A percentile compares a stretch with the other conserved stretches of the same genome.
Evolutionary conservation across 2,329 filamentous ascomycete species (phyloP).

Genomic region (Alternaria solani): DNA sequence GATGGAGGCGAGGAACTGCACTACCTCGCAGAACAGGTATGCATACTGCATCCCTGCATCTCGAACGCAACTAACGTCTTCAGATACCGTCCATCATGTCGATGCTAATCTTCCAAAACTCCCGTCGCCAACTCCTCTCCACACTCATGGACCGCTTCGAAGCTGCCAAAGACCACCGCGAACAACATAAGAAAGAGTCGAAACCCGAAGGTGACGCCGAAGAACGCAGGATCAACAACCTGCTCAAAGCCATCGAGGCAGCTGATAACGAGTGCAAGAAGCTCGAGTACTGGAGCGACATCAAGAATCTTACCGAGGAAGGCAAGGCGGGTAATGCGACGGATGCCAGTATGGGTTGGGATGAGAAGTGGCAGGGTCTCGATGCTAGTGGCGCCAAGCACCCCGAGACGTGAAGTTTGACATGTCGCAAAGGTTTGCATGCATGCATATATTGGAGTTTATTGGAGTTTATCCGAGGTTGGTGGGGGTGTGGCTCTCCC

Average conservation of each 20-base stretch:
- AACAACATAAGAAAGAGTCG: slow-evolving; percentile 54
- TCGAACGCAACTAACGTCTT: slow-evolving; percentile 20
- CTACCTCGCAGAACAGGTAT: slow-evolving; percentile 71
- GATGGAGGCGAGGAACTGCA: slow-evolving; percentile 75
- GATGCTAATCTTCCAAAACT: slow-evolving; percentile 88
- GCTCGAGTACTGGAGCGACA: slow-evolving; percentile 87
- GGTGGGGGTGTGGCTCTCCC: slow-evolving; percentile 3
- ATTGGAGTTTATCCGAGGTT: not conserved
- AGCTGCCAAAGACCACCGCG: slow-evolving; percentile 59
- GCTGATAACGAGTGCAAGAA: slow-evolving; percentile 82
- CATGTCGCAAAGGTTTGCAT: not conserved
- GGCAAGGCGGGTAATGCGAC: slow-evolving; percentile 47
- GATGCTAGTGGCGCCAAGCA: slow-evolving; percentile 48
- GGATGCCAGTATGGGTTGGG: slow-evolving; percentile 46
- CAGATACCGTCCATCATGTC: slow-evolving; percentile 59
- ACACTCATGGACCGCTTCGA: slow-evolving; percentile 69
- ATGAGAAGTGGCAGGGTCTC: slow-evolving; percentile 49
- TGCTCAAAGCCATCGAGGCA: slow-evolving; percentile 77
- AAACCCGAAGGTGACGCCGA: slow-evolving; percentile 57
- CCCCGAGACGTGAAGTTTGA: slow-evolving; percentile 25
- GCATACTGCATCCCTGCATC: slow-evolving; percentile 2
- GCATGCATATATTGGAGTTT: slow-evolving; percentile 13
- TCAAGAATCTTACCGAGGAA: slow-evolving; percentile 54
- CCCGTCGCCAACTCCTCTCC: slow-evolving; percentile 77
- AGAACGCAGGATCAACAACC: slow-evolving; percentile 67